Evolutionary conservation across 2,329 filamentous ascomycete genomes (phyloP), one percentile per base, ranked within the genome.

Genomic region (Curvularia verruculosa): DNA sequence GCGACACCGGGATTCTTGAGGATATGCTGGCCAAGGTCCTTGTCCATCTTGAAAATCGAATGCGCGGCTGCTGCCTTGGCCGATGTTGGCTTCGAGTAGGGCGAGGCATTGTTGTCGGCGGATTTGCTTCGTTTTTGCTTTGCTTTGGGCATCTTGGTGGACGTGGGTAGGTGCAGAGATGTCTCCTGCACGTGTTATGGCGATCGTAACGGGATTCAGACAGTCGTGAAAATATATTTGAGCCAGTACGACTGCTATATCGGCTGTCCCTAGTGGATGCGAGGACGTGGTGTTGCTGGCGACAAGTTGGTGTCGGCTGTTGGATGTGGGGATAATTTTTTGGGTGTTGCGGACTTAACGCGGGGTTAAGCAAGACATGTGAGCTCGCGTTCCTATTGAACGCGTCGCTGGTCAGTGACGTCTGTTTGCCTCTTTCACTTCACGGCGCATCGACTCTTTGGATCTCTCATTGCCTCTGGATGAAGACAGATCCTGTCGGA

Each of bases 21-120:
- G 21, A 99, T 95, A 77, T 98, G 92, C 74, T 90, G 87, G 68
- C 94, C 92, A 65, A 95, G 86, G 76, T 94, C 86, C 68, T 90
- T 95, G 82, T 96, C 96, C 87, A 97, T 96, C 77, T 96, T 96
- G 86, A 98, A 98, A 78, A 97, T 91, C 69, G 91, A 93, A 80
- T 96, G 92, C 40, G 82, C 81, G 5, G 81, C 79, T 37, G 78
- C 76, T 21, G 80, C 71, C 74, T 85, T 85, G 50, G 71, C 63
- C 3, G 78, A 74, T 3, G 54, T 36, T 3, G 78, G 74, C 47
- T 78, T 79, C 2, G 78, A 69, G 56, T 82, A 83, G 0, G 80
- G 81, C 9, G 79, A 77, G 45, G 72, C 63, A 58, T 79, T 77
- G 31, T 49, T 54, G 54, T 63, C 66, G 49, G 55, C 64, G 53